A percentile compares a stretch with the other conserved stretches of the same genome.
Conservation (phyloP, 495 filamentous ascomycete genomes). For the Trichoderma orchidacearum region DNA sequence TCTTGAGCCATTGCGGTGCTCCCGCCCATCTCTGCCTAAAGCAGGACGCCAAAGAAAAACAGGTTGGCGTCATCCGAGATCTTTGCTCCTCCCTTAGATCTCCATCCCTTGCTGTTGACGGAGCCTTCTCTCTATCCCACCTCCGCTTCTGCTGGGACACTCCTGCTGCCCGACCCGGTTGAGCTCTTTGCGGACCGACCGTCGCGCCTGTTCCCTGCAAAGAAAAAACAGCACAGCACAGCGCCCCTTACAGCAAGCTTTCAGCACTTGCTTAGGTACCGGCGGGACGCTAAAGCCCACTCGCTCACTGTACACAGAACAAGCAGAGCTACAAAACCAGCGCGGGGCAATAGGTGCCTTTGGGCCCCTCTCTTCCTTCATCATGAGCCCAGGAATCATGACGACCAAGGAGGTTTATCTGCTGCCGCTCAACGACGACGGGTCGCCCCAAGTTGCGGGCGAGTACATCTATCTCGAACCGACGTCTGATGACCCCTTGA, state of each 20-base stretch:
- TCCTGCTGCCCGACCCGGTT: no score
- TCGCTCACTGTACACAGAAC: no score
- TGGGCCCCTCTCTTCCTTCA: neutral
- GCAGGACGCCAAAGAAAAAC: neutral
- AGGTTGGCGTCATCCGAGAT: neutral
- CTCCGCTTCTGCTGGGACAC: no score
- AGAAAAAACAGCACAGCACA: no score
- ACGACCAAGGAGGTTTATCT: conserved; percentile 61
- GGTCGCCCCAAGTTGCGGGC: conserved; percentile 78
- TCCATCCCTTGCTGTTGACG: neutral
- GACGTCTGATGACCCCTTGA: conserved; percentile 53
- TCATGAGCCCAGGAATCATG: conserved; percentile 38
- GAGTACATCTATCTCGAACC: conserved; percentile 86
- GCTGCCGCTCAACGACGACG: conserved; percentile 80
- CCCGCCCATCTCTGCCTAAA: neutral
- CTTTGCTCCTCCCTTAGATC: neutral
- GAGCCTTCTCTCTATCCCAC: no score
- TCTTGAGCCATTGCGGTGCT: no score
- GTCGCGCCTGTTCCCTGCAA: no score
- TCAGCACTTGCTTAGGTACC: neutral
- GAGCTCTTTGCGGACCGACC: no score
- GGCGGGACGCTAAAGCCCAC: no score
- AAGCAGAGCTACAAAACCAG: neutral
- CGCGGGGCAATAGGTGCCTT: neutral
- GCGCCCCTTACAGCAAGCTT: no score